Evolutionary conservation across 2,329 filamentous ascomycete genomes (phyloP), one percentile per base, ranked within the genome.

Genomic region (Aspergillus sp.): DNA sequence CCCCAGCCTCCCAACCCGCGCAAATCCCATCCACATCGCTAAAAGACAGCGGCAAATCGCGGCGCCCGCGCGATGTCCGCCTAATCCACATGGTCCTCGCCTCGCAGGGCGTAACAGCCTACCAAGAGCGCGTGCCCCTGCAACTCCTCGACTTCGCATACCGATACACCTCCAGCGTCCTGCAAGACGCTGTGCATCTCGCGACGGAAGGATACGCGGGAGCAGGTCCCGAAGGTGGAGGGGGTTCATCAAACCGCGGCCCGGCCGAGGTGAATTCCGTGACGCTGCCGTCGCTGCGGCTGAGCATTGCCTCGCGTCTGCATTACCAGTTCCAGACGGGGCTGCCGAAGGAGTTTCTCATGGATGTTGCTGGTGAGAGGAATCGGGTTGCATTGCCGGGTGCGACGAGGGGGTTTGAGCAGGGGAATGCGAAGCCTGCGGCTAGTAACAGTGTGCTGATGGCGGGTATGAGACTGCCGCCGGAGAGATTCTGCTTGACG

Each of bases 271-370:
- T 79, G 12, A 79, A 78, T 38, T 78, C 77, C 13, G 78, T 89
- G n/a, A 81, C 78, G 20, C 71, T 88, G 12, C 78, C 81, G 30
- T 82, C 83, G 54, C 68, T 89, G 48, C 76, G 85, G 24, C 80
- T 87, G 58, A 85, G 84, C 3, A 86, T 89, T 53, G 81, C 82
- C 2, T 83, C 80, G 44, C 76, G 85, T 15, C 75, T 85, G 50
- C 81, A 84, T 54, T 82, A 85, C 64, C 83, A 86, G 66, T 88
- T 88, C 66, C 80, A 81, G 61, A 76, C 80, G 0, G 77, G 78
- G 0, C 65, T 88, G 61, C 83, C 85, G 0, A 87, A 87, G 66
- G 85, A 87, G 64, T 86, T 84, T 57, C 74, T 87, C 66, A 76
- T 81, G 63, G 83, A 86, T 68, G 72, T 86, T 26, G 85, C 83